phyloP scores from a whole-genome alignment of 192 early-diverging fungal genomes.

The Chytriomyces sp. region DNA sequence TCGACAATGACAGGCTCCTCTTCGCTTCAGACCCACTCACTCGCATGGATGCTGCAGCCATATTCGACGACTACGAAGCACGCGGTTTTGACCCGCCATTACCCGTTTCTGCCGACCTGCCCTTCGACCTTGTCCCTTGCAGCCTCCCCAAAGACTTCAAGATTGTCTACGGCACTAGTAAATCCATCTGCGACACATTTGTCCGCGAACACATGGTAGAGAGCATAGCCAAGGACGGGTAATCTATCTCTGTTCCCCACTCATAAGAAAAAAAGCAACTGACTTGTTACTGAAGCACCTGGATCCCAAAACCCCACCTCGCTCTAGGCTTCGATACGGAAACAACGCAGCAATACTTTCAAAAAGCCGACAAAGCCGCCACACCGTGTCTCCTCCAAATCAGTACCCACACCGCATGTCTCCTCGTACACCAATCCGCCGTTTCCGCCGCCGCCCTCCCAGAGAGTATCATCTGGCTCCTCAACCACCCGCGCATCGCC shows the following conservation, averaged over 20 bases:
- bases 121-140: background rate
- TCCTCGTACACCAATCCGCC: slow-evolving; percentile 12
- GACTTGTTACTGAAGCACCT: background rate
- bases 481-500: background rate
- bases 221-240: background rate
- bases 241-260: background rate
- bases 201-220: background rate
- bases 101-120: background rate
- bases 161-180: slow-evolving; percentile 12
- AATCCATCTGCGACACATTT: slow-evolving; percentile 3
- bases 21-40: background rate
- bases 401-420: background rate
- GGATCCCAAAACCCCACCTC: slow-evolving; percentile 10
- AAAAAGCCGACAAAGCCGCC: background rate
- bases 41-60: background rate
- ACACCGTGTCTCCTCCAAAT: slow-evolving; percentile 10
- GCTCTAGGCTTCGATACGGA: slow-evolving; percentile 18
- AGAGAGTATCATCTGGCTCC: background rate
- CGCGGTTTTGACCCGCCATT: slow-evolving; percentile 14
- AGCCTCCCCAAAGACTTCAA: background rate
- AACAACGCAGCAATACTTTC: slow-evolving; percentile 5
- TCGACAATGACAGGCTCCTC: background rate
- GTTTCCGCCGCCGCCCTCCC: background rate
- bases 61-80: slow-evolving; percentile 16
- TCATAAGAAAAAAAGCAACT: background rate